Percentiles rank a stretch among this genome's conserved stretches.
These are phyloP conservation scores for Globisporangium spinosum DNA, from an alignment of 352 stramenopile species.

Conservation along the genomic window DNA sequence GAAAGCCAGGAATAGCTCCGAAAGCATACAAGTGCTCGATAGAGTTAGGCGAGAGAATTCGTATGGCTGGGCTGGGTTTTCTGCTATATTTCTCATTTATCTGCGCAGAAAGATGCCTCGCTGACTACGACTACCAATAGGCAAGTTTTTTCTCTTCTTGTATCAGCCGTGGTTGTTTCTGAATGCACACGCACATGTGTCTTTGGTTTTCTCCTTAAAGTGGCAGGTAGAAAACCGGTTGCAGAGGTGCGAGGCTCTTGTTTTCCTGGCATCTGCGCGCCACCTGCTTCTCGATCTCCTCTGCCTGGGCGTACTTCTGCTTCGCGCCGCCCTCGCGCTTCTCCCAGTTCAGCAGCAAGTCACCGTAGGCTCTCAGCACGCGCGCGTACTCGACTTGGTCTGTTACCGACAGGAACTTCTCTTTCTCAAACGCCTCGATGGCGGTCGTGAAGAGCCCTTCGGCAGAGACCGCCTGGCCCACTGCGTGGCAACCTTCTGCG, in stretches of 20 bases:
- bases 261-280: conserved; percentile 26
- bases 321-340: conserved; percentile 42
- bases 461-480: conserved; percentile 66
- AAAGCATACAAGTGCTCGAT: too few relatives aligned
- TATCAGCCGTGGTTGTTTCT: background rate
- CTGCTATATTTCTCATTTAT: background rate
- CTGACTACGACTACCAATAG: background rate
- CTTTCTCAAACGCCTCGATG: conserved; percentile 66
- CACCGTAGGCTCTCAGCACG: conserved; percentile 52
- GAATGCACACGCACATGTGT: background rate
- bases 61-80: background rate
- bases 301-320: conserved; percentile 40
- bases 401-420: conserved; percentile 40
- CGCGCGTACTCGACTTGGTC: conserved; percentile 69
- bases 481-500: conserved; percentile 51
- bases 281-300: conserved; percentile 35
- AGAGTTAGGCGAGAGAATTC: too few relatives aligned
- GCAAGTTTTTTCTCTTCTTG: too few relatives aligned
- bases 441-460: conserved; percentile 70
- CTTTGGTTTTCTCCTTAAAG: conserved; percentile 19
- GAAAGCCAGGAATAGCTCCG: too few relatives aligned
- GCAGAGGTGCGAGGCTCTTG: conserved; percentile 29
- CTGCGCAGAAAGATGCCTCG: background rate
- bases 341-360: conserved; percentile 53
- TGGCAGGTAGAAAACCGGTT: conserved; percentile 54